A percentile compares a stretch with the other conserved stretches of the same genome.
Evolutionary conservation across 2,329 filamentous ascomycete species (phyloP).

Genomic region (Coniochaeta sp.): DNA sequence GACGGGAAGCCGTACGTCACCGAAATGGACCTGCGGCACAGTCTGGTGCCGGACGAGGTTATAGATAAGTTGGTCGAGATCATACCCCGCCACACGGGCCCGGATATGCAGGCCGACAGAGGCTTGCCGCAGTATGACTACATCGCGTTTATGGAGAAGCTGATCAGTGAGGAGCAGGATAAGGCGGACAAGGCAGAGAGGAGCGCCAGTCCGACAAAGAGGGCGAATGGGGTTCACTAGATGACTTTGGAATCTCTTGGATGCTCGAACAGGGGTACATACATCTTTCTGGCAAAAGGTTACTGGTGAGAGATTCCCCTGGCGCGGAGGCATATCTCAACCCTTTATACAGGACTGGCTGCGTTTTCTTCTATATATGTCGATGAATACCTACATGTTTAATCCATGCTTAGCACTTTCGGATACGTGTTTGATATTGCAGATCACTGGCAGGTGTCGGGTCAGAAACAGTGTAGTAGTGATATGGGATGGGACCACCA

Average conservation of each 20-base stretch:
- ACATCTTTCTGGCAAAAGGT: too few species aligned
- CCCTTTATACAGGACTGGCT: not conserved
- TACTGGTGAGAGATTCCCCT: too few species aligned
- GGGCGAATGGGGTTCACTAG: constrained; percentile 25
- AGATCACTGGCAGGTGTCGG: too few species aligned
- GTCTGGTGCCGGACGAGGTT: constrained; percentile 90
- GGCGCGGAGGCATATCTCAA: too few species aligned
- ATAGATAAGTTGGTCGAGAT: constrained; percentile 86
- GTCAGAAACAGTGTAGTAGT: too few species aligned
- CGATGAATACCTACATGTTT: not conserved
- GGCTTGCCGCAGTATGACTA: constrained; percentile 90
- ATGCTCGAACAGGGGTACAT: not conserved
- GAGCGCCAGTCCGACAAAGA: constrained; percentile 24
- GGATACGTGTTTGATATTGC: too few species aligned
- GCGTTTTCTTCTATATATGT: not conserved
- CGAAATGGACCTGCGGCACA: constrained; percentile 92
- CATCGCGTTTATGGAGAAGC: constrained; percentile 90
- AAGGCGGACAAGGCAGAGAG: constrained; percentile 12
- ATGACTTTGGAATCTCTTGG: too few species aligned
- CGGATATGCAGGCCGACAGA: constrained; percentile 78
- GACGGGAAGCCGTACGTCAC: constrained; percentile 99
- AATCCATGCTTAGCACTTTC: not conserved
- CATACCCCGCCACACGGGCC: constrained; percentile 78
- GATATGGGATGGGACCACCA: too few species aligned
- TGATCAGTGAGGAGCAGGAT: constrained; percentile 45